Evolutionary conservation across 441 rosid species (phyloP).

Genomic region (Populus hybrid): DNA sequence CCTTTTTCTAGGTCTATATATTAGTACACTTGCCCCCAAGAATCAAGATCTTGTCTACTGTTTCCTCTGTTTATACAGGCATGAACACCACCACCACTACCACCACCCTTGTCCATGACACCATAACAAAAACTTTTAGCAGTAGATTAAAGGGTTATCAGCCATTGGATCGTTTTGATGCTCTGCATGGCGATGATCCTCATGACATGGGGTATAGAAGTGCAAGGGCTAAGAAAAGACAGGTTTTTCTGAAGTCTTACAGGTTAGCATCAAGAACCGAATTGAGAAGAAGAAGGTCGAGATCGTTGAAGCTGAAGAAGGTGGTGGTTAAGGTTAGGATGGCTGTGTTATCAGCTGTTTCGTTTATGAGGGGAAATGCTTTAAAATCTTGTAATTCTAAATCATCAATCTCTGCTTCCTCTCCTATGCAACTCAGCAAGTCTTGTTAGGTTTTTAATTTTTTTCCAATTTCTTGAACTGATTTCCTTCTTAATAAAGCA

Average conservation of each 20-base stretch:
- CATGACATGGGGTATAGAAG: conserved; percentile 20
- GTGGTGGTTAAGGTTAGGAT: conserved; percentile 31
- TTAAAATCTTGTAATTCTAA: conserved; percentile 29
- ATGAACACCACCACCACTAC: conserved; percentile 35
- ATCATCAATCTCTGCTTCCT: conserved; percentile 25
- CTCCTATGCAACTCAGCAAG: conserved; percentile 26
- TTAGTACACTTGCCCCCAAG: background rate
- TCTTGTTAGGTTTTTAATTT: conserved; percentile 8
- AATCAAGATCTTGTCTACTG: background rate
- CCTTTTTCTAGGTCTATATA: background rate
- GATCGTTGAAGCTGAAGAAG: conserved; percentile 34
- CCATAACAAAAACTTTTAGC: conserved; percentile 30
- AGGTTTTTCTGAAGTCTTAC: conserved; percentile 42
- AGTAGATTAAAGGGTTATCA: conserved; percentile 30
- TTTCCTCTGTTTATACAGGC: background rate
- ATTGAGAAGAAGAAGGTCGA: conserved; percentile 16
- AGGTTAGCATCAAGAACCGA: conserved; percentile 32
- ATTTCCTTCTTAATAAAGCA: background rate
- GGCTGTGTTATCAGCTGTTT: conserved; percentile 25
- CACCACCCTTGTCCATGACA: conserved; percentile 39
- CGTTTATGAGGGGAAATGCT: conserved; percentile 23
- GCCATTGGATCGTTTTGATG: conserved; percentile 18
- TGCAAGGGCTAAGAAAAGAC: conserved; percentile 44
- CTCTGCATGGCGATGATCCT: conserved; percentile 21
- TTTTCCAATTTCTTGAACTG: background rate